Percentiles rank a stretch among this genome's conserved stretches.
Evolutionary conservation across 148 eudicot genomes (phyloP).

Genomic region (Limonium bicolor): DNA sequence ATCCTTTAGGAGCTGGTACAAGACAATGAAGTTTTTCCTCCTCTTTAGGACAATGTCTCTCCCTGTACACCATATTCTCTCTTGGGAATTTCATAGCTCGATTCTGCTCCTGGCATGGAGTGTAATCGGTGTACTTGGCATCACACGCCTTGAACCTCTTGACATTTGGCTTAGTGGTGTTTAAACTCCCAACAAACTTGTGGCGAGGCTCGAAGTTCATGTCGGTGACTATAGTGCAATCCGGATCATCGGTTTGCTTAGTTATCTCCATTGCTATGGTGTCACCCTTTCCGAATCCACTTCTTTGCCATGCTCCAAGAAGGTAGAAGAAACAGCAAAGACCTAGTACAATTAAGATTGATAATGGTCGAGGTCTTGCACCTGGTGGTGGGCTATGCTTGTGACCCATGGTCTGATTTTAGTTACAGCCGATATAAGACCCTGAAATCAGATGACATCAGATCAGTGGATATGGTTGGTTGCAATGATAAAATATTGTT

Average conservation of each 20-base stretch:
- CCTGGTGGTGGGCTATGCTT: slow-evolving; percentile 25
- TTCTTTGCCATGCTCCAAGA: slow-evolving; percentile 54
- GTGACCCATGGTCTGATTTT: slow-evolving; percentile 24
- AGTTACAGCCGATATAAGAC: no score
- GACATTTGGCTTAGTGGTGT: slow-evolving; percentile 30
- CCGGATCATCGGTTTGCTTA: slow-evolving; percentile 21
- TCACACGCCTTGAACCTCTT: slow-evolving; percentile 41
- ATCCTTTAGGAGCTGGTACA: slow-evolving; percentile 81
- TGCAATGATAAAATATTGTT: no score
- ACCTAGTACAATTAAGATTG: slow-evolving; percentile 38
- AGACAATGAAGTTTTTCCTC: slow-evolving; percentile 62
- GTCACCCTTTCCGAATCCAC: slow-evolving; percentile 46
- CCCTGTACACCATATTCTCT: slow-evolving; percentile 68
- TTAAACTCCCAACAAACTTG: slow-evolving; percentile 17
- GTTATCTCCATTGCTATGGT: slow-evolving; percentile 28
- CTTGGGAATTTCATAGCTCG: slow-evolving; percentile 81
- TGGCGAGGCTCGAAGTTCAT: slow-evolving; percentile 51
- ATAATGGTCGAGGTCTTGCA: slow-evolving; percentile 32
- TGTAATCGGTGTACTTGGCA: slow-evolving; percentile 44
- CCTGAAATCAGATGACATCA: no score
- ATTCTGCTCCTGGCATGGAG: slow-evolving; percentile 79
- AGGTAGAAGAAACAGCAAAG: slow-evolving; percentile 62
- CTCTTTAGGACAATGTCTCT: slow-evolving; percentile 67
- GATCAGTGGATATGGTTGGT: no score
- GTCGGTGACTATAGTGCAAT: slow-evolving; percentile 13